phyloP scores from a whole-genome alignment of 2,329 filamentous ascomycete species.

The Aurifilum marmelostoma region DNA sequence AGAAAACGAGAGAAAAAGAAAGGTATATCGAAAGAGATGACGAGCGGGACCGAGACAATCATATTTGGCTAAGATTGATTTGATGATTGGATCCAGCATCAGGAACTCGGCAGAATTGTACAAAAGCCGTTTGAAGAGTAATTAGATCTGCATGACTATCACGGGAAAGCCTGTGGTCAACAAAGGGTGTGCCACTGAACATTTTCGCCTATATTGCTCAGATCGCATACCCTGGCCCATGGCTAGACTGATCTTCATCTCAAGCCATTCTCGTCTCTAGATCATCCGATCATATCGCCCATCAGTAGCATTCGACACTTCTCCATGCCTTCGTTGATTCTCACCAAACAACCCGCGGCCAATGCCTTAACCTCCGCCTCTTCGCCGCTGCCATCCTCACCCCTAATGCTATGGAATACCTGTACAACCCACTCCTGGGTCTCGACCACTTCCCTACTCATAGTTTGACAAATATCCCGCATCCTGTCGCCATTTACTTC shows the following conservation, averaged over 20 bases:
- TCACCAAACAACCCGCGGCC: conserved; percentile 76
- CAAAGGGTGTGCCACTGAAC: background rate
- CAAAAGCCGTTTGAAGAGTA: too few relatives aligned
- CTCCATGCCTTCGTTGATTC: conserved; percentile 79
- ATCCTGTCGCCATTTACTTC: conserved; percentile 79
- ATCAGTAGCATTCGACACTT: conserved; percentile 77
- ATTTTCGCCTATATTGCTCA: background rate
- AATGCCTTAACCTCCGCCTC: conserved; percentile 80
- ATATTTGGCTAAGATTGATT: too few relatives aligned
- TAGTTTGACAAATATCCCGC: conserved; percentile 71
- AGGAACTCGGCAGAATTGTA: too few relatives aligned
- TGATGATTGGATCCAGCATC: too few relatives aligned
- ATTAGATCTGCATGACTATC: too few relatives aligned
- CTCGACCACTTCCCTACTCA: conserved; percentile 80
- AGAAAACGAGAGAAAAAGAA: too few relatives aligned
- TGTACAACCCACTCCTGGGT: conserved; percentile 82
- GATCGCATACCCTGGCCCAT: background rate
- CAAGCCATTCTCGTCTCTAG: background rate
- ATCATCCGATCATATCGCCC: conserved; percentile 61
- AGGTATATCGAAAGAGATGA: too few relatives aligned
- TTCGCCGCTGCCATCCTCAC: conserved; percentile 60
- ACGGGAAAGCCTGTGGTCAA: background rate
- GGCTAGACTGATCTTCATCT: background rate
- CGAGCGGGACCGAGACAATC: too few relatives aligned
- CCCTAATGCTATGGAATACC: conserved; percentile 68